phyloP scores from a whole-genome alignment of 1,139 yeast genomes.

The Yueomyces sp. region DNA sequence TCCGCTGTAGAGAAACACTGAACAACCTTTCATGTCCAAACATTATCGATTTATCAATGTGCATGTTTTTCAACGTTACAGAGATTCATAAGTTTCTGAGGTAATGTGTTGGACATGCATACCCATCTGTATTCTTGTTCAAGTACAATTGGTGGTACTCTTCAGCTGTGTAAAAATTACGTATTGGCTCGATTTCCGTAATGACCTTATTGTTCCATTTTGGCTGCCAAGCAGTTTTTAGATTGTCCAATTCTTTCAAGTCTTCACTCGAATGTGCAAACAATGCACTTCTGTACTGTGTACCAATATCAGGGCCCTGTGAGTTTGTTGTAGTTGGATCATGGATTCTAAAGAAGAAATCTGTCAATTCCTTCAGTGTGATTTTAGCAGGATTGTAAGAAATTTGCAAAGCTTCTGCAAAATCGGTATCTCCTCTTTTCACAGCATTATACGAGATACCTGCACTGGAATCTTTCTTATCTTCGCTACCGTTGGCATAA shows the following conservation, averaged over 20 bases:
- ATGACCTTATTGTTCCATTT: slow-evolving; percentile 43
- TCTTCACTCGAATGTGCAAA: slow-evolving; percentile 49
- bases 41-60: no score
- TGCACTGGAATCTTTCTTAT: slow-evolving; percentile 19
- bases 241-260: slow-evolving; percentile 29
- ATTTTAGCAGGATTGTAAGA: slow-evolving; percentile 63
- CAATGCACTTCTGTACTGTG: slow-evolving; percentile 75
- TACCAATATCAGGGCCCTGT: slow-evolving; percentile 77
- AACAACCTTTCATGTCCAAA: no score
- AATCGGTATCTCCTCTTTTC: slow-evolving; percentile 58
- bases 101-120: slow-evolving; percentile 82
- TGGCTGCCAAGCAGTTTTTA: slow-evolving; percentile 37
- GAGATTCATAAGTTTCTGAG: slow-evolving; percentile 31
- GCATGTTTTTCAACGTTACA: no score
- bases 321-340: slow-evolving; percentile 54
- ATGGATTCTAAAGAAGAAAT: slow-evolving; percentile 82
- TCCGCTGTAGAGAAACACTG: no score
- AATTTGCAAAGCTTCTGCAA: slow-evolving; percentile 72
- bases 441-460: slow-evolving; percentile 67
- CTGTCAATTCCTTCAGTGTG: slow-evolving; percentile 49
- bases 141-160: slow-evolving; percentile 82
- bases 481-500: slow-evolving; percentile 62
- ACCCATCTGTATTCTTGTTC: slow-evolving; percentile 68
- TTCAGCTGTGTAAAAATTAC: slow-evolving; percentile 81
- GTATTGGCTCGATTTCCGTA: slow-evolving; percentile 58